phyloP scores from a whole-genome alignment of 73 alveolate species.

The Urostyla sp. region DNA sequence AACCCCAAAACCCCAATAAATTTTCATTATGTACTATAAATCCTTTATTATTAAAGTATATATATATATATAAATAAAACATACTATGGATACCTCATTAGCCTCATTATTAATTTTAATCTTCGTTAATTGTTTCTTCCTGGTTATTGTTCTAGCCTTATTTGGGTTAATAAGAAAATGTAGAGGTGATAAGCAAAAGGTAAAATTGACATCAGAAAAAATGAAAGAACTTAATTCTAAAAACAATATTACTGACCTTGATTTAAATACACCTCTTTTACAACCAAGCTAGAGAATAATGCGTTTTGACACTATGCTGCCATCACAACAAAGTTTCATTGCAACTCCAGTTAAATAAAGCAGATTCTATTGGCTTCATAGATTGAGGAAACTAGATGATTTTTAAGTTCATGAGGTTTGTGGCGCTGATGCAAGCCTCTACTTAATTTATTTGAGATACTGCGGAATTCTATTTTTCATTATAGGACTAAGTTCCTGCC shows the following conservation, averaged over 20 bases:
- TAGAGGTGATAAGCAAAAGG: slow-evolving; percentile 36
- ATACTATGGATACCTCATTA: slow-evolving; percentile 44
- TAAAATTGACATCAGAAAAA: background rate
- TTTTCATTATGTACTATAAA: no score
- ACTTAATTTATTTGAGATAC: slow-evolving; percentile 7
- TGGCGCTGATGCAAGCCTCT: slow-evolving; percentile 41
- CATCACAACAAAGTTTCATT: background rate
- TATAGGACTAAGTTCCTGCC: background rate
- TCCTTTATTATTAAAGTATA: no score
- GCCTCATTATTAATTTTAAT: slow-evolving; percentile 15
- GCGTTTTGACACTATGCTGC: background rate
- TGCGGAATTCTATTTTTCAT: background rate
- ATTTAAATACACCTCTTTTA: slow-evolving; percentile 3
- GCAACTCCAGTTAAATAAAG: background rate
- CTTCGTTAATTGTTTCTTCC: background rate
- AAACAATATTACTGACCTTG: no score
- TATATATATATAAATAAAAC: no score
- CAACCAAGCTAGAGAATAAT: background rate
- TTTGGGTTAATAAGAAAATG: slow-evolving; percentile 44
- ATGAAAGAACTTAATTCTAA: background rate
- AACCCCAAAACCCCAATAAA: no score
- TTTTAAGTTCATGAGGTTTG: slow-evolving; percentile 1
- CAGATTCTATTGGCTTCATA: slow-evolving; percentile 24
- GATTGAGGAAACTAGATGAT: slow-evolving; percentile 18
- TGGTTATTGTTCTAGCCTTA: background rate